Conservation (phyloP, 768 basidiomycete species). For the Leccinum imitatum region DNA sequence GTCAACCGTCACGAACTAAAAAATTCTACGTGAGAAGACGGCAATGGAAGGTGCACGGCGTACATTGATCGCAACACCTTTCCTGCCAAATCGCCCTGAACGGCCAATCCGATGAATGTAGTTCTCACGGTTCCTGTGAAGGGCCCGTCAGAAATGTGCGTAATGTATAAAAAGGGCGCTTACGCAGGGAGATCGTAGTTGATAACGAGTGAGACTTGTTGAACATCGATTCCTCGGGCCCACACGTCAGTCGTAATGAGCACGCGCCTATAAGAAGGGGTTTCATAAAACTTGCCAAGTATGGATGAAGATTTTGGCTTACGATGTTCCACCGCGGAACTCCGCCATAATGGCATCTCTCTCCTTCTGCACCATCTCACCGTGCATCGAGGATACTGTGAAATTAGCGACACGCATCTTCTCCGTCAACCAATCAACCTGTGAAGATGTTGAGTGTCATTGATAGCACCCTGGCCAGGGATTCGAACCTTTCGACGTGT, state of each 20-base stretch:
- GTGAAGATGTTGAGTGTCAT: constrained; percentile 13
- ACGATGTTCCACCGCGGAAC: constrained; percentile 92
- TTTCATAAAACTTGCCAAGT: constrained; percentile 8
- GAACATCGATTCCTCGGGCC: constrained; percentile 98
- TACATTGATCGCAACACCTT: constrained; percentile 99
- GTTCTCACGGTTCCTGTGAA: constrained; percentile 87
- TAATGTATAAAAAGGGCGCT: constrained; percentile 23
- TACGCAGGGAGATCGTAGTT: constrained; percentile 96
- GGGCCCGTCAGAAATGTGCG: constrained; percentile 12
- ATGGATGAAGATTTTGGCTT: constrained; percentile 30
- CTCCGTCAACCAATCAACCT: constrained; percentile 98
- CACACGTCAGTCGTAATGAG: constrained; percentile 96
- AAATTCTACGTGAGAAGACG: constrained; percentile 17
- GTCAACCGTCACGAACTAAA: constrained; percentile 88
- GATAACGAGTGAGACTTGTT: constrained; percentile 96
- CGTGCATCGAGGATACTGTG: constrained; percentile 95
- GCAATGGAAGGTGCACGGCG: constrained; percentile 28
- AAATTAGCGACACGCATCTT: constrained; percentile 99
- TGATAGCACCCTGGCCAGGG: neutral
- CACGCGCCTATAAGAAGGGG: constrained; percentile 61
- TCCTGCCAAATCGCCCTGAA: constrained; percentile 97
- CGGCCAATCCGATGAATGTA: constrained; percentile 99
- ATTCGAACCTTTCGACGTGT: constrained; percentile 84
- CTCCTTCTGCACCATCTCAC: constrained; percentile 95
- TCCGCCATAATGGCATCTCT: constrained; percentile 97